These are phyloP conservation scores for Rhizopogon roseolus DNA, from an alignment of 768 basidiomycete genomes.

Conservation along the genomic window DNA sequence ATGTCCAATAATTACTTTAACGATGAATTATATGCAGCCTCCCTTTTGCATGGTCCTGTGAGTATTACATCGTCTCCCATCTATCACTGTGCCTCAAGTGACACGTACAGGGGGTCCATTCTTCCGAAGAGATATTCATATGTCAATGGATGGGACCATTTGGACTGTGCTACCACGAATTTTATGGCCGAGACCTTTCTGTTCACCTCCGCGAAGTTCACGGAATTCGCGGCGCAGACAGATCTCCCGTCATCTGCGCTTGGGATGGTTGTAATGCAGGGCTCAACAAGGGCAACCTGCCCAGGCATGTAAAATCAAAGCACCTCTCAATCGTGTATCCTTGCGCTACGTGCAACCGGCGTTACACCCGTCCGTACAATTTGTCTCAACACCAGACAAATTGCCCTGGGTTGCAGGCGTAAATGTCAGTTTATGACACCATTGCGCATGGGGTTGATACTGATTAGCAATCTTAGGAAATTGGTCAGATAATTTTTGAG, in stretches of 20 bases:
- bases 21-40: no score
- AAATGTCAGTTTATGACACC: neutral
- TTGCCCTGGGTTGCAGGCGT: slow-evolving; percentile 1
- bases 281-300: slow-evolving; percentile 21
- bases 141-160: no score
- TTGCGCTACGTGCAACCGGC: slow-evolving; percentile 10
- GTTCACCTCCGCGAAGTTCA: no score
- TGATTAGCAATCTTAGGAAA: neutral
- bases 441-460: neutral
- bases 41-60: no score
- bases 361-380: slow-evolving; percentile 16
- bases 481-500: neutral
- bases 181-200: no score
- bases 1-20: no score
- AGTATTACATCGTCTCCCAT: no score
- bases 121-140: no score
- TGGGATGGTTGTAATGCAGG: slow-evolving; percentile 13
- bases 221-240: no score
- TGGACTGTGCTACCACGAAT: no score
- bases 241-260: neutral
- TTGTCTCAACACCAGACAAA: slow-evolving; percentile 11
- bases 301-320: slow-evolving; percentile 18
- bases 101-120: no score
- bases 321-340: slow-evolving; percentile 22
- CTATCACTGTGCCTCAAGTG: no score